Base-by-base conservation (phyloP, 1,284 basidiomycete species). In the Pterulicium gracile region DNA sequence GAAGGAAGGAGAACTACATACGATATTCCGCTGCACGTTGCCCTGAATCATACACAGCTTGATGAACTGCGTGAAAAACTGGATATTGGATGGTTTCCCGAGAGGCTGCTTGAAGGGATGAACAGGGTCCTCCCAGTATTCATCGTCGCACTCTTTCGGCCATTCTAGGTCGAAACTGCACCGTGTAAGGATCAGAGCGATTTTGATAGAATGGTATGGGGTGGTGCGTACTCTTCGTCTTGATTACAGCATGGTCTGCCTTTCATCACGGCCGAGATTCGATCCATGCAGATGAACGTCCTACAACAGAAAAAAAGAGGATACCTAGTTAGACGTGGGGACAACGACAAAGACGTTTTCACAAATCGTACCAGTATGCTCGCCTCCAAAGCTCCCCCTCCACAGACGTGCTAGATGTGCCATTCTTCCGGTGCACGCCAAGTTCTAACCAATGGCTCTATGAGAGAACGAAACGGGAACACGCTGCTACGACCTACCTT, bases 231-330 rank as follows among this genome's bases (percentile, higher is more conserved):
- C 72, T 81, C 79, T 53, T 79, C 75, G 51, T 81, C 77, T 43
- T 76, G 72, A 15, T 81, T 66, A 2, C 72, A 70, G 45, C 76
- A 69, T 1, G 78, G 77, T 21, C 79, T 63, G 2, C 79, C 80
- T 17, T 81, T 67, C 2, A 66, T 67, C 1, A 72, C 66, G 51
- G 73, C 73, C 41, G 67, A 66, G 20, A 66, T 54, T 17, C 75
- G 60, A 49, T 73, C 71, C 47, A 70, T 56, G n/a, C 59, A 58
- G 5, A 73, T 60, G 3, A 73, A 57, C 2, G 63, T 58, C 66
- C 68, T 70, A 19, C n/a, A 15, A 7, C 13, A 17, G 7, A 22
- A 23, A 19, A 15, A 46, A 41, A 23, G 32, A 12, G 4, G n/a
- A 47, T n/a, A 14, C 7, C 3, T 32, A 3, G 2, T 34, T 21